phyloP scores from a whole-genome alignment of 1,284 basidiomycete species.

The Stereum hirsutum region DNA sequence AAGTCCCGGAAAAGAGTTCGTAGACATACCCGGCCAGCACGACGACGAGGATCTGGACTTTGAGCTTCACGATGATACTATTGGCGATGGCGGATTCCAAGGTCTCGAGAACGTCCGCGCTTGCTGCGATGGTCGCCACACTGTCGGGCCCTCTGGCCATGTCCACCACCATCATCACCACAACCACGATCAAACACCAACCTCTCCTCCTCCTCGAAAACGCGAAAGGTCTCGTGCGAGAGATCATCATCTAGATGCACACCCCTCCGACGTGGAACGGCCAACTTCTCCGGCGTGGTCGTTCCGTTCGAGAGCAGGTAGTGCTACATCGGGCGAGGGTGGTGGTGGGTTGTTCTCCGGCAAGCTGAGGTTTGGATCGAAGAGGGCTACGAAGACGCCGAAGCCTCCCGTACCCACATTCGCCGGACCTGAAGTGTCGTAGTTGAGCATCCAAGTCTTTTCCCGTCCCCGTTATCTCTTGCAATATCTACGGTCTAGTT shows the following conservation, averaged over 20 bases:
- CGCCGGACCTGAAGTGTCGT: background rate
- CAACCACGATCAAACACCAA: constrained; percentile 19
- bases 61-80: constrained; percentile 63
- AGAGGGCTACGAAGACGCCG: constrained; percentile 49
- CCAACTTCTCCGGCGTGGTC: constrained; percentile 75
- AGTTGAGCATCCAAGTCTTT: background rate
- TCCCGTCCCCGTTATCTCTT: background rate
- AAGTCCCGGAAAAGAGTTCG: constrained; percentile 58
- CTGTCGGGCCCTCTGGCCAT: constrained; percentile 54
- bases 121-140: constrained; percentile 91
- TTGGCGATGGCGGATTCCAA: constrained; percentile 81
- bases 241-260: constrained; percentile 35
- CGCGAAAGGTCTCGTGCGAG: constrained; percentile 13
- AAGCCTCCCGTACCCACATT: too few relatives aligned
- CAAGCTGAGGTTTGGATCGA: constrained; percentile 49
- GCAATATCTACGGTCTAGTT: too few relatives aligned
- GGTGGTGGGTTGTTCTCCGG: constrained; percentile 58
- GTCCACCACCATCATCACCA: constrained; percentile 51
- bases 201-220: constrained; percentile 7
- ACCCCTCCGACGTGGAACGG: constrained; percentile 39
- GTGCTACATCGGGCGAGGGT: constrained; percentile 53
- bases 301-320: constrained; percentile 67
- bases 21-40: constrained; percentile 35
- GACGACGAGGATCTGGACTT: constrained; percentile 71
- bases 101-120: constrained; percentile 92